Conservation (phyloP, 768 basidiomycete species). For the Chiua virens region DNA sequence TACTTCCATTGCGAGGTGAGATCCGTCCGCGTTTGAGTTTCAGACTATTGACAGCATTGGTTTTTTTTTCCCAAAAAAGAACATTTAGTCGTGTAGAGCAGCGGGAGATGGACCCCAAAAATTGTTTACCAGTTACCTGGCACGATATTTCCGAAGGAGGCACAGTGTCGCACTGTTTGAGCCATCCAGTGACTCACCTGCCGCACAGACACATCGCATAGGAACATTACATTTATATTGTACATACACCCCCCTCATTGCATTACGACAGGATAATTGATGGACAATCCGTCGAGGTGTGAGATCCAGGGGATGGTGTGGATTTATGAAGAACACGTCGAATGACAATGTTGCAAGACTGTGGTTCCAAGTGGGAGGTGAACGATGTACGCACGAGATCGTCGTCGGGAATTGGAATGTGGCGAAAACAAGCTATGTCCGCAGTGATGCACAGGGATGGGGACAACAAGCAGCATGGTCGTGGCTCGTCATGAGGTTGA, state of each 20-base stretch:
- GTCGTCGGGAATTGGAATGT: slow-evolving; percentile 26
- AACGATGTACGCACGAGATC: slow-evolving; percentile 19
- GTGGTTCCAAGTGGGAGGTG: slow-evolving; percentile 6
- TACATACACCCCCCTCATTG: slow-evolving; percentile 27
- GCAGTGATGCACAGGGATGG: slow-evolving; percentile 24
- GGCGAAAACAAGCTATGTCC: slow-evolving; percentile 11
- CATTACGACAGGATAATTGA: slow-evolving; percentile 13
- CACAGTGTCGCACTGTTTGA: too few relatives aligned
- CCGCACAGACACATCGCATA: slow-evolving; percentile 5
- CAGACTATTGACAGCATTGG: slow-evolving; percentile 3
- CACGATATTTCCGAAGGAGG: slow-evolving; percentile 4
- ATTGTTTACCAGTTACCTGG: slow-evolving; percentile 3
- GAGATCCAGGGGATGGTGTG: slow-evolving; percentile 11
- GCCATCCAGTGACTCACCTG: slow-evolving; percentile 8
- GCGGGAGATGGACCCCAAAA: not conserved
- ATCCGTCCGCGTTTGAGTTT: slow-evolving; percentile 16
- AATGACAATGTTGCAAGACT: slow-evolving; percentile 7
- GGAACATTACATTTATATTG: slow-evolving; percentile 27
- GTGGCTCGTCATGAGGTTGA: slow-evolving; percentile 11
- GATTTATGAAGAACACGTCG: slow-evolving; percentile 26
- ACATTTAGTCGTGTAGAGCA: slow-evolving; percentile 27
- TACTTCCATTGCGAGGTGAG: slow-evolving; percentile 76
- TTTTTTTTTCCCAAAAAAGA: slow-evolving; percentile 16
- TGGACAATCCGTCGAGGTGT: not conserved
- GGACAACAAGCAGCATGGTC: slow-evolving; percentile 13